Conservation (phyloP, 1,139 yeast genomes). For the Tardiomyces digboiensis region DNA sequence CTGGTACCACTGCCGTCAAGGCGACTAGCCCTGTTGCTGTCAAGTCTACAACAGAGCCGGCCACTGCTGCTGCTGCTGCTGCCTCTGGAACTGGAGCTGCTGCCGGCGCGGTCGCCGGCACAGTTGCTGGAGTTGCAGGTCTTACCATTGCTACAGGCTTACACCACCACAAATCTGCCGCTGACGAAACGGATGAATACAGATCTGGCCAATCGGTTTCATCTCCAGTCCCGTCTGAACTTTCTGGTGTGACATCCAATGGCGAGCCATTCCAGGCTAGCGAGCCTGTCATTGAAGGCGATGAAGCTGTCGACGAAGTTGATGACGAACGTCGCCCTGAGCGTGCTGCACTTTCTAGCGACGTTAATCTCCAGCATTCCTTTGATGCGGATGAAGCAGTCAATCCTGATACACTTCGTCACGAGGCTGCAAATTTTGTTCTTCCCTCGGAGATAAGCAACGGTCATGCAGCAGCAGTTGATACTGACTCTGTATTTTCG, state of each 20-base stretch:
- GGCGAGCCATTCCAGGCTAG: constrained; percentile 20
- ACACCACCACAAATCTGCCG: background rate
- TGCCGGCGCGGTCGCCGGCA: constrained; percentile 1
- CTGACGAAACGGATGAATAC: background rate
- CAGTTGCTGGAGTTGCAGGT: background rate
- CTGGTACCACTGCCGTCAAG: constrained; percentile 5
- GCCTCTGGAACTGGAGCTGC: constrained; percentile 5
- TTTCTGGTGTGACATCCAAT: constrained; percentile 21
- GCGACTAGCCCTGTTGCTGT: constrained; percentile 11
- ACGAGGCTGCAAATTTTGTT: constrained; percentile 2
- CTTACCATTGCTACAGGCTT: background rate
- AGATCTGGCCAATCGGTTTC: constrained; percentile 8
- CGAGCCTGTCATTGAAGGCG: constrained; percentile 1
- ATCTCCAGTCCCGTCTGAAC: constrained; percentile 20
- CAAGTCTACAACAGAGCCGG: constrained; percentile 16
- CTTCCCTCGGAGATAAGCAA: constrained; percentile 3
- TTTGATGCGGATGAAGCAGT: background rate
- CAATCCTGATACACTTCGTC: background rate
- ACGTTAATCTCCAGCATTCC: background rate
- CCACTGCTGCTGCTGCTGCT: constrained; percentile 12
- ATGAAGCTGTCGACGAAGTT: constrained; percentile 1
- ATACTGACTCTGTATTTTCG: constrained; percentile 24
- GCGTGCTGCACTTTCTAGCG: constrained; percentile 1
- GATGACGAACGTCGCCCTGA: background rate
- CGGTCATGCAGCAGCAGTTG: constrained; percentile 12